Percentiles rank a stretch among this genome's conserved stretches.
Evolutionary conservation across 129 eudicot species (phyloP).

Genomic region (Flaveria sonorensis): DNA sequence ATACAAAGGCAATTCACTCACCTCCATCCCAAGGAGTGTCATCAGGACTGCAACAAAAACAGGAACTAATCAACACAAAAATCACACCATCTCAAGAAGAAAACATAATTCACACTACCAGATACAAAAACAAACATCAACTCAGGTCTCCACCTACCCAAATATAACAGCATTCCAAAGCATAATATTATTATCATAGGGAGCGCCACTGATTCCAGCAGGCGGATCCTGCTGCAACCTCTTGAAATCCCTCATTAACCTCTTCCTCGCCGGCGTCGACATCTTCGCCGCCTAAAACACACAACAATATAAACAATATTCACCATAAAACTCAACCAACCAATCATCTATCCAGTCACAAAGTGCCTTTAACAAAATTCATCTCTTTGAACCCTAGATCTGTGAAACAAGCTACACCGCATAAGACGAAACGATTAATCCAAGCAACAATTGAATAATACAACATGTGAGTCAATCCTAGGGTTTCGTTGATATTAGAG

Average conservation of each 20-base stretch:
- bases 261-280: conserved; percentile 76
- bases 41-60: conserved; percentile 56
- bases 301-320: neutral
- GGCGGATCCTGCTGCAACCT: conserved; percentile 82
- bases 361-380: neutral
- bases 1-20: conserved; percentile 18
- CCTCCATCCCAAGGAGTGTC: conserved; percentile 83
- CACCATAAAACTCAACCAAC: neutral
- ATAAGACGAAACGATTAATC: neutral
- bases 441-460: conserved; percentile 4
- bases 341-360: conserved; percentile 12
- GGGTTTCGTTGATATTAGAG: conserved; percentile 15
- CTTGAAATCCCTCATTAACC: conserved; percentile 80
- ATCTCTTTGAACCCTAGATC: conserved; percentile 23
- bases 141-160: conserved; percentile 42
- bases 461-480: conserved; percentile 8
- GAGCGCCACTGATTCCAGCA: conserved; percentile 74
- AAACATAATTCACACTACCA: conserved; percentile 9
- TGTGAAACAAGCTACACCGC: neutral
- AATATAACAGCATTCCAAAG: conserved; percentile 82
- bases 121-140: neutral
- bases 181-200: conserved; percentile 69
- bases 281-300: conserved; percentile 36
- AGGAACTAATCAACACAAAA: conserved; percentile 1
- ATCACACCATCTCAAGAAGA: conserved; percentile 1